A percentile compares a stretch with the other conserved stretches of the same genome.
Conservation (phyloP, 805 yeast species). For the Zygoascus biomembranicola region DNA sequence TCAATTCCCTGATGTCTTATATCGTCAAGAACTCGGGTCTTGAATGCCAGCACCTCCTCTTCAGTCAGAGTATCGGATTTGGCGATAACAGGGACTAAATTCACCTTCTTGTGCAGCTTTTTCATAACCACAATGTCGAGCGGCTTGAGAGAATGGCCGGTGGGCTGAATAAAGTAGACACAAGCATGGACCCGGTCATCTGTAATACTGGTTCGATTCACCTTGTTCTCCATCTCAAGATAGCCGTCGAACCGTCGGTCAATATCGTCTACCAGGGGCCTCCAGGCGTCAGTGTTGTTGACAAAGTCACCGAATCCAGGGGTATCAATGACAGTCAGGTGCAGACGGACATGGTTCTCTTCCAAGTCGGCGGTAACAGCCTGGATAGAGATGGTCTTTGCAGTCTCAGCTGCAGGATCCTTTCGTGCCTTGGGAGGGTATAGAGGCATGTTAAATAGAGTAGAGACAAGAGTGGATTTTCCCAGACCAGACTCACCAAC, state of each 20-base stretch:
- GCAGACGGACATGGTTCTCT: slow-evolving; percentile 87
- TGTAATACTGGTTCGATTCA: slow-evolving; percentile 58
- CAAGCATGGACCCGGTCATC: slow-evolving; percentile 92
- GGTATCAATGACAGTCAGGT: slow-evolving; percentile 75
- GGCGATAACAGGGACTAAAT: slow-evolving; percentile 89
- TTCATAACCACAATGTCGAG: slow-evolving; percentile 85
- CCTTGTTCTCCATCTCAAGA: slow-evolving; percentile 81
- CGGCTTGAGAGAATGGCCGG: slow-evolving; percentile 87
- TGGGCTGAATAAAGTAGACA: slow-evolving; percentile 91
- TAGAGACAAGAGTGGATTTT: slow-evolving; percentile 83
- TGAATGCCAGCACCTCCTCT: slow-evolving; percentile 72
- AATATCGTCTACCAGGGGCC: slow-evolving; percentile 85
- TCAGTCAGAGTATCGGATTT: slow-evolving; percentile 89
- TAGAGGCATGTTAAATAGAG: slow-evolving; percentile 68
- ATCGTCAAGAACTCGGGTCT: slow-evolving; percentile 69
- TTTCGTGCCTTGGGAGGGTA: slow-evolving; percentile 35
- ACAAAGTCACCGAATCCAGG: slow-evolving; percentile 93
- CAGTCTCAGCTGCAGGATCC: slow-evolving; percentile 38
- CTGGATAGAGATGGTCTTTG: slow-evolving; percentile 47
- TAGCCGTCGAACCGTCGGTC: slow-evolving; percentile 78
- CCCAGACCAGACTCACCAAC: slow-evolving; percentile 86
- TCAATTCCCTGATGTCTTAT: slow-evolving; percentile 65
- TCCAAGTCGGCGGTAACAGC: slow-evolving; percentile 66
- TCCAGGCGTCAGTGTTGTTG: slow-evolving; percentile 75
- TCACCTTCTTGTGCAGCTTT: slow-evolving; percentile 81